These are phyloP conservation scores for Rhododendron griersonianum DNA, from an alignment of 148 eudicot genomes.

Conservation along the genomic window DNA sequence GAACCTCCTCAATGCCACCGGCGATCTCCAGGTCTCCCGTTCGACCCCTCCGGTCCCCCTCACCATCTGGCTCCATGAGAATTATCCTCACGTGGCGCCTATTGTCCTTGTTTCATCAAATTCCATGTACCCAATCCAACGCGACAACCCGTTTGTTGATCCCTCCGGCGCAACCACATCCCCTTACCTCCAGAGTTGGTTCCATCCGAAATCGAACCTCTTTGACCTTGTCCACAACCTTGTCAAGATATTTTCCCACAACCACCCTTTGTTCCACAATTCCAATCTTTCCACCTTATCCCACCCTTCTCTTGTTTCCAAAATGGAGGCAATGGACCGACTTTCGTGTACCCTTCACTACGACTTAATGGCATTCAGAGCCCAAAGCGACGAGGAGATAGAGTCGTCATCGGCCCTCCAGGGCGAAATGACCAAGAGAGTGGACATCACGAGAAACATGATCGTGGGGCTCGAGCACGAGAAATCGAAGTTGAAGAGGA, in stretches of 20 bases:
- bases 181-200: slow-evolving; percentile 33
- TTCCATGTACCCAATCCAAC: slow-evolving; percentile 9
- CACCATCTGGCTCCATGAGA: slow-evolving; percentile 49
- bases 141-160: slow-evolving; percentile 33
- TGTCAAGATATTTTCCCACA: slow-evolving; percentile 22
- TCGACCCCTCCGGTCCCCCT: slow-evolving; percentile 20
- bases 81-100: slow-evolving; percentile 43
- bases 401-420: slow-evolving; percentile 11
- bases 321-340: slow-evolving; percentile 34
- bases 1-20: slow-evolving; percentile 32
- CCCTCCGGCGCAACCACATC: slow-evolving; percentile 30
- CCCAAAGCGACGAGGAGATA: slow-evolving; percentile 15
- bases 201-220: slow-evolving; percentile 19
- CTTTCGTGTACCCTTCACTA: slow-evolving; percentile 19
- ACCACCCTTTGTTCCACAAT: slow-evolving; percentile 22
- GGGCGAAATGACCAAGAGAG: slow-evolving; percentile 20
- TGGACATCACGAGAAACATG: background rate
- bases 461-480: slow-evolving; percentile 20
- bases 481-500: slow-evolving; percentile 15
- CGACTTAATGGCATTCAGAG: slow-evolving; percentile 14
- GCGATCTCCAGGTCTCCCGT: slow-evolving; percentile 25
- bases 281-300: background rate
- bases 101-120: slow-evolving; percentile 22
- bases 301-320: slow-evolving; percentile 22
- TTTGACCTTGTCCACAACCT: slow-evolving; percentile 29